Base-by-base conservation (phyloP, 116 monocot species). In the Posidonia oceanica region DNA sequence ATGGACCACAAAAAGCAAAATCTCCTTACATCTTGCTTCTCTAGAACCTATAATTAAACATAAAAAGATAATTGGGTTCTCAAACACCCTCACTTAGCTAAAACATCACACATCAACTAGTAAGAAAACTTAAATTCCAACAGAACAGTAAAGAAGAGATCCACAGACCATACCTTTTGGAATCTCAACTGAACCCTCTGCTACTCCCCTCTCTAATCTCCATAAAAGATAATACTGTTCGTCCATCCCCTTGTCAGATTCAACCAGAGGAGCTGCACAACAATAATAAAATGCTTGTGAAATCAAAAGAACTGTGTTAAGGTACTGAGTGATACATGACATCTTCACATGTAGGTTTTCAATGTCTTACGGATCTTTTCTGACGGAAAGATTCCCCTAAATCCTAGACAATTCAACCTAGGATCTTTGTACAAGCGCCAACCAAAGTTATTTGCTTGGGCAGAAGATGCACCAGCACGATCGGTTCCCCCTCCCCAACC, bases 161-260 rank as follows among this genome's bases (percentile, higher is more conserved):
- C 29, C 29, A 48, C 48, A 10, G 16, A 68, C 37, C 62, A 60
- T 38, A 97, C 97, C 87, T 87, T 89, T 91, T 38, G 89, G 87
- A 63, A 97, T 92, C 78, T 97, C 97, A 70, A 83, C 75, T 65
- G 97, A 89, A 66, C 97, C 97, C 79, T 97, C 97, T 16, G 97
- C 85, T 70, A 97, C 75, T 76, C 97, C 97, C 75, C 68, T 91
- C 74, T 89, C 72, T 63, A 97, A 17, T 75, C 97, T 84, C 92
- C 97, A 91, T 16, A 82, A 61, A 22, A 89, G 80, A 69, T 82
- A 91, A 74, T 91, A 69, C 38, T 70, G 36, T 74, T 97, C 97
- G 65, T 80, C 78, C n/a, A 79, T 64, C 78, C 83, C 92, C 76
- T 83, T 86, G 65, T 92, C 97, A 44, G 82, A 72, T 70, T 97